Percentiles rank a stretch among this genome's conserved stretches.
These are phyloP conservation scores for Populus hybrid DNA, from an alignment of 441 rosid genomes.

Conservation along the genomic window DNA sequence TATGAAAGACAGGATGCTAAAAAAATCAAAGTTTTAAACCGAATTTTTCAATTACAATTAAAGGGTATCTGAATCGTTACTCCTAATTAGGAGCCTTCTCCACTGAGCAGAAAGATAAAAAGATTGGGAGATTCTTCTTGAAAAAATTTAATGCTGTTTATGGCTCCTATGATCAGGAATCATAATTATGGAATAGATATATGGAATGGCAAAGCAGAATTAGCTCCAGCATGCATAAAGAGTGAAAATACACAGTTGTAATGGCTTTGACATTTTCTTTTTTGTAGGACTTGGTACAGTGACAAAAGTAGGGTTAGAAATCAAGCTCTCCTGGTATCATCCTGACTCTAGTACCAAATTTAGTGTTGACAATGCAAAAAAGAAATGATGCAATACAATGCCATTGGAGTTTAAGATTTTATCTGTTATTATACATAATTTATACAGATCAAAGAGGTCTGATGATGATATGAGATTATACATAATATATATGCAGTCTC, in stretches of 20 bases:
- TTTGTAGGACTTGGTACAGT: background rate
- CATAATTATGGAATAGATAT: background rate
- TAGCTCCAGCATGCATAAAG: background rate
- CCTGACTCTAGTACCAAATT: background rate
- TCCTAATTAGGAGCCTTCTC: background rate
- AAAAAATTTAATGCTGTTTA: background rate
- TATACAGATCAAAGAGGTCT: background rate
- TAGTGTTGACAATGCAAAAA: background rate
- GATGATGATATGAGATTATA: background rate
- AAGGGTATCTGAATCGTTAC: background rate
- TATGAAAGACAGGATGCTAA: background rate
- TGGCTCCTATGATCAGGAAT: background rate
- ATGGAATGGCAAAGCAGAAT: background rate
- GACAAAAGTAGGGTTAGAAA: background rate
- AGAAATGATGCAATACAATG: background rate
- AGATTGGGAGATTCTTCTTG: too few relatives aligned
- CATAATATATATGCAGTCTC: slow-evolving; percentile 18
- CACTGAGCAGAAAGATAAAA: background rate
- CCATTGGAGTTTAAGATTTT: background rate
- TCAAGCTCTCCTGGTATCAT: background rate
- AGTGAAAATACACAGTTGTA: background rate
- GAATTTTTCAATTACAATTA: background rate
- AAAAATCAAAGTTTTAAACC: too few relatives aligned
- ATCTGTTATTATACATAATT: background rate
- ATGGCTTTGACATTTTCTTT: background rate